Evolutionary conservation across 495 filamentous ascomycete genomes (phyloP).

Genomic region (Aspergillus saccharolyticus): DNA sequence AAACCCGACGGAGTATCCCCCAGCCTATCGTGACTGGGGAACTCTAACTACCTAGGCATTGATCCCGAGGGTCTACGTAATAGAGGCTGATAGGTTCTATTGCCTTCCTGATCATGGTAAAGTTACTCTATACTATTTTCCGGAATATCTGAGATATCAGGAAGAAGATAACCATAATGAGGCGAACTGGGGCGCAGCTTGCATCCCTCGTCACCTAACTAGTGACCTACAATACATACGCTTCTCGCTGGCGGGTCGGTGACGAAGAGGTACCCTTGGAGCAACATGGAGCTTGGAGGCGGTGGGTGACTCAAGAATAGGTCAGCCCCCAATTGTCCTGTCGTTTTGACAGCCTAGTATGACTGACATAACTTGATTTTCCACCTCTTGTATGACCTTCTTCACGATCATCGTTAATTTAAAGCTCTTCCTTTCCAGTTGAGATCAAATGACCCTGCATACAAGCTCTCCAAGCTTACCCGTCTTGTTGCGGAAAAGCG

Average conservation of each 20-base stretch:
- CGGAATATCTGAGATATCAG: neutral
- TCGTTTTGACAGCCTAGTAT: no score
- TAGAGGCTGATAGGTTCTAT: neutral
- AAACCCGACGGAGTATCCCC: neutral
- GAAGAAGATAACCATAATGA: neutral
- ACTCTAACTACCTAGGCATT: neutral
- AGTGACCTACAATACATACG: neutral
- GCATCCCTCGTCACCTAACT: neutral
- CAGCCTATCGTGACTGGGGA: neutral
- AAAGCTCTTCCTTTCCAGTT: neutral
- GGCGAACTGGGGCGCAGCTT: conserved; percentile 5
- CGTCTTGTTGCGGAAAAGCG: neutral
- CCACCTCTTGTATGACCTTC: conserved; percentile 6
- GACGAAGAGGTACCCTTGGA: neutral
- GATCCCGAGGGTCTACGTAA: neutral
- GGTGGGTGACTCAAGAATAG: conserved; percentile 1
- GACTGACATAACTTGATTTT: no score
- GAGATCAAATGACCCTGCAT: conserved; percentile 6
- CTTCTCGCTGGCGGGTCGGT: neutral
- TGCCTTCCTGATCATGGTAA: neutral
- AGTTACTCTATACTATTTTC: neutral
- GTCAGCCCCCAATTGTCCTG: no score
- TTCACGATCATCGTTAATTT: neutral
- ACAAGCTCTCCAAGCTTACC: neutral
- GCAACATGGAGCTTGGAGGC: no score